Evolutionary conservation across 352 stramenopile species (phyloP).

Genomic region (Pythium rishiriense): DNA sequence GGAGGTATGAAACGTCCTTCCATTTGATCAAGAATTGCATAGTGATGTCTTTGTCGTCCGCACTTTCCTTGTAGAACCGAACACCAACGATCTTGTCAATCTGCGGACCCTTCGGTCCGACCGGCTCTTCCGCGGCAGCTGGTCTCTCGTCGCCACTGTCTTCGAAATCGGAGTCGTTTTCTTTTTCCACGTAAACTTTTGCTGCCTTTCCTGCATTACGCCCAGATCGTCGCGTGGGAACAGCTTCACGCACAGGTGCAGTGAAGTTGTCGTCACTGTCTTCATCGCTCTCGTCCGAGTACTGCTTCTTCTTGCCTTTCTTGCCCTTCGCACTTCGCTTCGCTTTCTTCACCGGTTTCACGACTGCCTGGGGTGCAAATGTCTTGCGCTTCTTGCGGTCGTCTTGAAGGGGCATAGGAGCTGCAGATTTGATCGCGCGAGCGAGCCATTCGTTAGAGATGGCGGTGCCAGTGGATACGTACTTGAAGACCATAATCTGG

Average conservation of each 20-base stretch:
- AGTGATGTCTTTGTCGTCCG: conserved; percentile 49
- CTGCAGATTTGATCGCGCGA: conserved; percentile 68
- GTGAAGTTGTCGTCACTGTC: conserved; percentile 59
- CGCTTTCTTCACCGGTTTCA: conserved; percentile 68
- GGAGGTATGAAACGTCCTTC: conserved; percentile 96
- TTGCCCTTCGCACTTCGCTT: conserved; percentile 51
- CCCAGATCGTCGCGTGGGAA: conserved; percentile 72
- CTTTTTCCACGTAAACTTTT: conserved; percentile 86
- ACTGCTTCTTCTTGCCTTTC: conserved; percentile 69
- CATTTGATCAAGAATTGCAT: conserved; percentile 99
- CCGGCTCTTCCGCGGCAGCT: conserved; percentile 37
- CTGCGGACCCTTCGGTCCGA: conserved; percentile 68
- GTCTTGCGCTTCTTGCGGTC: conserved; percentile 81
- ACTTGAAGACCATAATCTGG: conserved; percentile 93
- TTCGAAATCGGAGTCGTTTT: conserved; percentile 68
- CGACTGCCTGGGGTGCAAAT: conserved; percentile 53
- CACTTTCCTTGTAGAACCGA: conserved; percentile 65
- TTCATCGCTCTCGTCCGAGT: conserved; percentile 79
- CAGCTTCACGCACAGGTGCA: conserved; percentile 36
- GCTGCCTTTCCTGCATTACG: conserved; percentile 80
- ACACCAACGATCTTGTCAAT: conserved; percentile 94
- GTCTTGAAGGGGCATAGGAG: conserved; percentile 57
- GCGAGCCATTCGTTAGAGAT: conserved; percentile 79
- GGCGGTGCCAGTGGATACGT: conserved; percentile 72
- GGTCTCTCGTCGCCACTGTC: conserved; percentile 71